These are phyloP conservation scores for Zygosaccharomyces rouxii DNA, from an alignment of 805 yeast genomes.

Conservation along the genomic window DNA sequence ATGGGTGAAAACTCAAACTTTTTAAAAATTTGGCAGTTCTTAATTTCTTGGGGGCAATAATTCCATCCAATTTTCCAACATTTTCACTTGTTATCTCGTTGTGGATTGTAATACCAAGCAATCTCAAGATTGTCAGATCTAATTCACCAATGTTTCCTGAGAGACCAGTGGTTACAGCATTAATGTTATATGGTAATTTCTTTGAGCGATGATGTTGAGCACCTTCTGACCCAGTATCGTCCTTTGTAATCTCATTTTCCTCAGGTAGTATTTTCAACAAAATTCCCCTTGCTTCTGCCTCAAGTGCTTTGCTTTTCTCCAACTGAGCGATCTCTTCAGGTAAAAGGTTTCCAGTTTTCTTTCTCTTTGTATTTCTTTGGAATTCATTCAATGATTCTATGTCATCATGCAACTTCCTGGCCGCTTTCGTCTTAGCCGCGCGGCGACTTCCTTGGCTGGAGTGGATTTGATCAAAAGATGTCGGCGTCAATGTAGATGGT, in stretches of 20 bases:
- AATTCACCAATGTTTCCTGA: constrained; percentile 43
- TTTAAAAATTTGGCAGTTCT: constrained; percentile 84
- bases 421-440: constrained; percentile 67
- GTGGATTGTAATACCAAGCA: constrained; percentile 55
- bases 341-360: constrained; percentile 31
- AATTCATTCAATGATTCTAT: constrained; percentile 65
- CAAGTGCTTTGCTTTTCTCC: constrained; percentile 31
- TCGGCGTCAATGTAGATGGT: constrained; percentile 7
- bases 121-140: constrained; percentile 42
- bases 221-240: constrained; percentile 8
- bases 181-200: constrained; percentile 37
- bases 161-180: constrained; percentile 63
- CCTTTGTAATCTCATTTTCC: constrained; percentile 10
- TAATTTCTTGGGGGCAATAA: constrained; percentile 76
- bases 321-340: constrained; percentile 40
- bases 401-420: constrained; percentile 57
- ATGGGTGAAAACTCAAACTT: constrained; percentile 54
- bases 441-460: constrained; percentile 27
- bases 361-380: constrained; percentile 49
- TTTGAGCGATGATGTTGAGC: constrained; percentile 14
- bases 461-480: constrained; percentile 25
- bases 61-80: constrained; percentile 39
- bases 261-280: constrained; percentile 8
- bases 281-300: constrained; percentile 20
- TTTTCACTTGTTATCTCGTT: constrained; percentile 22